These are phyloP conservation scores for Ascochyta koolunga DNA, from an alignment of 2,329 filamentous ascomycete genomes.

Conservation along the genomic window DNA sequence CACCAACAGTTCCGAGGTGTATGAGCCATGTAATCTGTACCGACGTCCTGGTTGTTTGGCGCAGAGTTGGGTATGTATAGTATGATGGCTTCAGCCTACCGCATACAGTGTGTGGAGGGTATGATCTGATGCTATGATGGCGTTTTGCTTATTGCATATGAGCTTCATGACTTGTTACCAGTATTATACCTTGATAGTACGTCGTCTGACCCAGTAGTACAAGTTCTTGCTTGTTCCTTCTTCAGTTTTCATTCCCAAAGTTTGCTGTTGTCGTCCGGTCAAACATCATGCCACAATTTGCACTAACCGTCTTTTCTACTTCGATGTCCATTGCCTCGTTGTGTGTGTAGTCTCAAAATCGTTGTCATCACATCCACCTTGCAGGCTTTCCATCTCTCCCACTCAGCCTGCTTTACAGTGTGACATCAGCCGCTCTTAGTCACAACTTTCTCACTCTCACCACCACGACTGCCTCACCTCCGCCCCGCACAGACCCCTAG, in stretches of 20 bases:
- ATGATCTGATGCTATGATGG: conserved; percentile 5
- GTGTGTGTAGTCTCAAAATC: background rate
- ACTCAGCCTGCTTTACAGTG: background rate
- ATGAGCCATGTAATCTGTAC: conserved; percentile 31
- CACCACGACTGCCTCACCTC: background rate
- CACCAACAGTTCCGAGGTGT: conserved; percentile 58
- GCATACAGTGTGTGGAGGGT: background rate
- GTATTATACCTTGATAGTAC: conserved; percentile 18
- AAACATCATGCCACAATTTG: background rate
- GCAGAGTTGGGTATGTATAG: conserved; percentile 6
- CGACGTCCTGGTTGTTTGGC: conserved; percentile 7
- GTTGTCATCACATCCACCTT: background rate
- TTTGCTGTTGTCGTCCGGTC: background rate
- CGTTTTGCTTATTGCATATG: conserved; percentile 9
- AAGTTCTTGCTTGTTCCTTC: background rate
- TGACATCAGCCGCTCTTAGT: background rate
- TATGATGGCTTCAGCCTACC: background rate
- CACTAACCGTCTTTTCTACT: background rate
- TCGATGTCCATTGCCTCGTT: background rate
- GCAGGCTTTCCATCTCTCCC: background rate
- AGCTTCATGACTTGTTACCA: conserved; percentile 15
- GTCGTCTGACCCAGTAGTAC: conserved; percentile 5
- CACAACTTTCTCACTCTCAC: conserved; percentile 4
- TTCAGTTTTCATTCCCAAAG: background rate
- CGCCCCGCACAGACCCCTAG: conserved; percentile 9